Evolutionary conservation across 495 filamentous ascomycete genomes (phyloP).

Genomic region (Neurospora sp.): DNA sequence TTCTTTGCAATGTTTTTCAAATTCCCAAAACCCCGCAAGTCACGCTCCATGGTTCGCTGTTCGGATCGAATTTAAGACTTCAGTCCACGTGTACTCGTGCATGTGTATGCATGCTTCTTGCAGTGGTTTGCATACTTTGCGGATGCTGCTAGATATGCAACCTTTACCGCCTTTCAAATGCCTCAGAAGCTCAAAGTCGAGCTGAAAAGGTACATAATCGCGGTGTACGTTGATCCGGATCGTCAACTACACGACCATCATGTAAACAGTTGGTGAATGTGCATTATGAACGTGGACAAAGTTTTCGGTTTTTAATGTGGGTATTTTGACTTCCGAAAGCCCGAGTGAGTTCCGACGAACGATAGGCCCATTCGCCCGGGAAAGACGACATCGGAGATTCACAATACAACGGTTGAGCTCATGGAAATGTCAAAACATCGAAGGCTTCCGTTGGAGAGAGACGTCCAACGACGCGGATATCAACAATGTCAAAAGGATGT

Average conservation of each 20-base stretch:
- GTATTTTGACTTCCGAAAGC: neutral
- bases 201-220: neutral
- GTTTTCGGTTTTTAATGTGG: neutral
- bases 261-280: neutral
- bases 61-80: neutral
- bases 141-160: neutral
- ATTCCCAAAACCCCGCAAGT: neutral
- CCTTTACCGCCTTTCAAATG: neutral
- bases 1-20: neutral
- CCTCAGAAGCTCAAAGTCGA: neutral
- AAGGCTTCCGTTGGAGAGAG: neutral
- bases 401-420: neutral
- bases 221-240: neutral
- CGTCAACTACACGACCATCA: neutral
- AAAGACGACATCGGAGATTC: neutral
- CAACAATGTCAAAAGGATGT: neutral
- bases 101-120: neutral
- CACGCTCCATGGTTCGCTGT: neutral
- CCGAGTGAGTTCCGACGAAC: neutral
- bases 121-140: neutral
- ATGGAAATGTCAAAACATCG: neutral
- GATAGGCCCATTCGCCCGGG: neutral
- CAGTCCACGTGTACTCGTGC: neutral
- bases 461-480: neutral
- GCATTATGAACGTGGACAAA: neutral